phyloP scores from a whole-genome alignment of 1,139 yeast species.

The Komagataea norvegica region DNA sequence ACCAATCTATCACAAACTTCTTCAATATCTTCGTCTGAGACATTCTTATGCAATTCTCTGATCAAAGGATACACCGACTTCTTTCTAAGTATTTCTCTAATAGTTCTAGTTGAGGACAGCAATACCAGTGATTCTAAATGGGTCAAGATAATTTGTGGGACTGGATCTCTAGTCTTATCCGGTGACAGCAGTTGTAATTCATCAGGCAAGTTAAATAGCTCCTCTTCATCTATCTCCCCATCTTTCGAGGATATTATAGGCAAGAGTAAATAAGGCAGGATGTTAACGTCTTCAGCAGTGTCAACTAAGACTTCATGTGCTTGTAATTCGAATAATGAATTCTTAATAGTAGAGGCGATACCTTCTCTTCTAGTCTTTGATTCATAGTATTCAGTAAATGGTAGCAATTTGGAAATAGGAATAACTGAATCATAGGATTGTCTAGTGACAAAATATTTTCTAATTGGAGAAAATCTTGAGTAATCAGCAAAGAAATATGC shows the following conservation, averaged over 20 bases:
- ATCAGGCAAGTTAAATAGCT: conserved; percentile 82
- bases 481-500: conserved; percentile 88
- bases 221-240: conserved; percentile 68
- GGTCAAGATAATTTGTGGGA: conserved; percentile 55
- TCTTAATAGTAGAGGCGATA: conserved; percentile 88
- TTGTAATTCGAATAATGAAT: conserved; percentile 76
- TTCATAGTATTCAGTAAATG: conserved; percentile 78
- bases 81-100: conserved; percentile 70
- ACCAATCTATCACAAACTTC: conserved; percentile 74
- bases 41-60: conserved; percentile 75
- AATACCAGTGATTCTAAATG: conserved; percentile 76
- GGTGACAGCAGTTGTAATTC: conserved; percentile 77
- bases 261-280: conserved; percentile 74
- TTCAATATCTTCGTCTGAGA: conserved; percentile 56
- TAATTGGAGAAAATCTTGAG: conserved; percentile 68
- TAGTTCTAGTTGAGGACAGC: conserved; percentile 66
- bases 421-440: conserved; percentile 74
- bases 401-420: conserved; percentile 75
- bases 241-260: conserved; percentile 83
- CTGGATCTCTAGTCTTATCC: conserved; percentile 75
- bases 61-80: conserved; percentile 80
- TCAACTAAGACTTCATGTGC: conserved; percentile 61
- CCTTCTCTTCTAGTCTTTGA: conserved; percentile 83
- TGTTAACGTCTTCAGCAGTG: conserved; percentile 48
- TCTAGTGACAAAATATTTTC: conserved; percentile 67